Percentiles rank a stretch among this genome's conserved stretches.
These are phyloP conservation scores for Clitocybe nebularis DNA, from an alignment of 1,284 basidiomycete species.

Conservation along the genomic window DNA sequence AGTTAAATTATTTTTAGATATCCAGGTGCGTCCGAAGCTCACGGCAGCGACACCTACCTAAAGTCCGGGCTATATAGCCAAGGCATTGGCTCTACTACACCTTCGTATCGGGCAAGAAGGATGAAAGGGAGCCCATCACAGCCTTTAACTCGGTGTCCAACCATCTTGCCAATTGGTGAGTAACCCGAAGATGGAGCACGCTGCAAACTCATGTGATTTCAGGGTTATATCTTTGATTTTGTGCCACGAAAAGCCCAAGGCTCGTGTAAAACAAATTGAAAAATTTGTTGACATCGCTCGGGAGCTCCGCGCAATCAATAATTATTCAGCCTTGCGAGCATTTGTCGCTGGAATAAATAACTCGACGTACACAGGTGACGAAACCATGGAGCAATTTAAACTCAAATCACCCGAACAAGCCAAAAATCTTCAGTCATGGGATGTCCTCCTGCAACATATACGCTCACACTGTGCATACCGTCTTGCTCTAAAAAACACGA, in stretches of 20 bases:
- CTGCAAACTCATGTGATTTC: conserved; percentile 9
- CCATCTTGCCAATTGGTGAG: conserved; percentile 73
- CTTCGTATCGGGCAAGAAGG: conserved; percentile 62
- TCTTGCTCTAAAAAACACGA: conserved; percentile 73
- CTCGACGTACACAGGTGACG: conserved; percentile 66
- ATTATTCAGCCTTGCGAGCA: conserved; percentile 77
- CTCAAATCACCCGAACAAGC: conserved; percentile 55
- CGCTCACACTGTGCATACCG: conserved; percentile 77
- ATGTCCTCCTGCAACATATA: conserved; percentile 66
- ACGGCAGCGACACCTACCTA: conserved; percentile 2
- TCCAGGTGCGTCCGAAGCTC: conserved; percentile 47
- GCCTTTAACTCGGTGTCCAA: conserved; percentile 70
- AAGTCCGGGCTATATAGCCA: conserved; percentile 47
- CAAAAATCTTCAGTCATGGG: conserved; percentile 74
- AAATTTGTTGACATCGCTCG: conserved; percentile 75
- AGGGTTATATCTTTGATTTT: conserved; percentile 79
- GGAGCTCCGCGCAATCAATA: conserved; percentile 64
- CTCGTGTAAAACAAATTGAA: conserved; percentile 69
- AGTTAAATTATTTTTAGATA: conserved; percentile 59
- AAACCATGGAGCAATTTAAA: conserved; percentile 66
- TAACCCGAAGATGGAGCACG: conserved; percentile 7
- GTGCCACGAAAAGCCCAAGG: conserved; percentile 67
- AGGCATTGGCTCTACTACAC: conserved; percentile 78
- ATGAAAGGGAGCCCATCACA: conserved; percentile 61
- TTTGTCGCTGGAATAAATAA: conserved; percentile 82